phyloP scores from a whole-genome alignment of 495 filamentous ascomycete species.

The Penicillium coprophilum region DNA sequence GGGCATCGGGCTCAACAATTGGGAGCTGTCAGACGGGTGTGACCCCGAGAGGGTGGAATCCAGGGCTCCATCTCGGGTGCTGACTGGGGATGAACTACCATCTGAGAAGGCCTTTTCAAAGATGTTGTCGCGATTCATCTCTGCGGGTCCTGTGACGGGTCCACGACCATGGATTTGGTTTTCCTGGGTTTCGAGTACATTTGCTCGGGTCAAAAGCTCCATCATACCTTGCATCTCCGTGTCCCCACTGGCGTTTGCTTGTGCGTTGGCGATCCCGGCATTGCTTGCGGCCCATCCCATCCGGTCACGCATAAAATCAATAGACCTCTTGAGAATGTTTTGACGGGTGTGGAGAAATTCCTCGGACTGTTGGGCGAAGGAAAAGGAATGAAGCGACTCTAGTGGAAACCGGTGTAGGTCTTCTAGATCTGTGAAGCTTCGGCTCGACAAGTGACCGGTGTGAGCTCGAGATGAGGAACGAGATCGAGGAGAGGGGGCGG shows the following conservation, averaged over 20 bases:
- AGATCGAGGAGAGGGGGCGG: slow-evolving; percentile 58
- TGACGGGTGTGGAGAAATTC: slow-evolving; percentile 87
- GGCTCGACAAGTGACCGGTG: slow-evolving; percentile 62
- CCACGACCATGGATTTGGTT: slow-evolving; percentile 48
- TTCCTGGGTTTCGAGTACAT: slow-evolving; percentile 62
- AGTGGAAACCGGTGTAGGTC: slow-evolving; percentile 90
- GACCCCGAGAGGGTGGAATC: slow-evolving; percentile 19
- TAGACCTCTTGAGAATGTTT: slow-evolving; percentile 87
- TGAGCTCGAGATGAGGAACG: slow-evolving; percentile 53
- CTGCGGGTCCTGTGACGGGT: slow-evolving; percentile 75
- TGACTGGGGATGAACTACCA: slow-evolving; percentile 32
- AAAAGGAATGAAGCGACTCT: slow-evolving; percentile 97
- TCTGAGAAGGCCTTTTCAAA: slow-evolving; percentile 74
- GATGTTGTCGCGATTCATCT: slow-evolving; percentile 65
- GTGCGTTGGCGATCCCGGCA: slow-evolving; percentile 69
- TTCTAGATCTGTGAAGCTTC: slow-evolving; percentile 70
- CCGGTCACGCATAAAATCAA: slow-evolving; percentile 96
- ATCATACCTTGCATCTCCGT: slow-evolving; percentile 87
- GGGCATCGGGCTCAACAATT: slow-evolving; percentile 33
- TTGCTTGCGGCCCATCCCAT: slow-evolving; percentile 74
- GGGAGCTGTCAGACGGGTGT: slow-evolving; percentile 25
- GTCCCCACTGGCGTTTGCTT: slow-evolving; percentile 79
- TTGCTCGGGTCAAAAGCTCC: slow-evolving; percentile 77
- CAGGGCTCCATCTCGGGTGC: slow-evolving; percentile 19
- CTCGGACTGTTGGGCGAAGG: slow-evolving; percentile 94